These are phyloP conservation scores for Aspergillus cejpii DNA, from an alignment of 2,329 filamentous ascomycete species.

Conservation along the genomic window DNA sequence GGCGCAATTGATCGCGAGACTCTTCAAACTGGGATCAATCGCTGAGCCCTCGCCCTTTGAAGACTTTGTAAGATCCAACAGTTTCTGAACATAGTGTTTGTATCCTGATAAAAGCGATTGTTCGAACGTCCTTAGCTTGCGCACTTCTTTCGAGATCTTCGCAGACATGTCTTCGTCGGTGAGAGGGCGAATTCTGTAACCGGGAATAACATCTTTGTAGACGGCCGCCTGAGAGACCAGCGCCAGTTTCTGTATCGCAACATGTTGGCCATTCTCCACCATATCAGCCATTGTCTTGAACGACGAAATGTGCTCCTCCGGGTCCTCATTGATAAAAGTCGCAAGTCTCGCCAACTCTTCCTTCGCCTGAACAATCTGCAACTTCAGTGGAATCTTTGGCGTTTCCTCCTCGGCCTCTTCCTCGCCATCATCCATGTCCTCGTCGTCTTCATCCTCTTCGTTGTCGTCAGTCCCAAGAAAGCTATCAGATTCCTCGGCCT, in stretches of 20 bases:
- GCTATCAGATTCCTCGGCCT: conserved; percentile 53
- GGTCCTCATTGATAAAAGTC: conserved; percentile 75
- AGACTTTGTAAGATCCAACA: conserved; percentile 61
- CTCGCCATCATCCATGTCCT: conserved; percentile 39
- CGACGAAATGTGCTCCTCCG: conserved; percentile 76
- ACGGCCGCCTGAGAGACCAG: conserved; percentile 81
- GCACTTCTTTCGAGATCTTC: conserved; percentile 88
- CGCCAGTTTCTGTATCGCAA: conserved; percentile 75
- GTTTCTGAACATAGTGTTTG: conserved; percentile 71
- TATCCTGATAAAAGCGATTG: conserved; percentile 81
- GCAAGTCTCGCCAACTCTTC: conserved; percentile 86
- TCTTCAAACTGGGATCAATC: conserved; percentile 49
- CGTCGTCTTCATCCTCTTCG: conserved; percentile 45
- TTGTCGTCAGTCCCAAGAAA: conserved; percentile 58
- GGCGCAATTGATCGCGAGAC: conserved; percentile 75
- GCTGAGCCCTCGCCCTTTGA: conserved; percentile 35
- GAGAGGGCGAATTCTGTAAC: conserved; percentile 83
- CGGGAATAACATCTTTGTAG: conserved; percentile 93
- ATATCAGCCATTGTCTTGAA: conserved; percentile 73
- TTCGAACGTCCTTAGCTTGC: conserved; percentile 74
- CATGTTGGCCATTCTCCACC: conserved; percentile 54
- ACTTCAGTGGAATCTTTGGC: conserved; percentile 62
- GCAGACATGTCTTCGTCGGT: conserved; percentile 66
- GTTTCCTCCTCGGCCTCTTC: conserved; percentile 46
- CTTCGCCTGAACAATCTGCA: conserved; percentile 80